Evolutionary conservation across 2,329 filamentous ascomycete species (phyloP).

Genomic region (Exophiala calicioides): DNA sequence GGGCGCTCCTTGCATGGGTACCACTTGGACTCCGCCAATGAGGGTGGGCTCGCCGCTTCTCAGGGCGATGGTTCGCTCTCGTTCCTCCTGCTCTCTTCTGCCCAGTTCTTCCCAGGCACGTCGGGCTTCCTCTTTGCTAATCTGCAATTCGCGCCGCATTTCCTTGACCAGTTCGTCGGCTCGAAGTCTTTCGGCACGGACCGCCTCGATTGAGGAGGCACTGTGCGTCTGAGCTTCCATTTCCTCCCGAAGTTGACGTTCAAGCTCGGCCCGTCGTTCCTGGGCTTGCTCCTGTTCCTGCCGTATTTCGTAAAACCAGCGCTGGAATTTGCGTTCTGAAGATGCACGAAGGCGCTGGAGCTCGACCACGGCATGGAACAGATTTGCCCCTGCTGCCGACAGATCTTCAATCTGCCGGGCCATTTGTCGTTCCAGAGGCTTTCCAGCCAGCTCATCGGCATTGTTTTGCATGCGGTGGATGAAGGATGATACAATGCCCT

Average conservation of each 20-base stretch:
- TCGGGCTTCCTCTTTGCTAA: conserved; percentile 93
- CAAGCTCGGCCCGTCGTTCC: conserved; percentile 79
- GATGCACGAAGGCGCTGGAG: conserved; percentile 89
- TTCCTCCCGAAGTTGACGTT: conserved; percentile 73
- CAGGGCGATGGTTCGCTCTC: conserved; percentile 80
- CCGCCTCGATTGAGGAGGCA: conserved; percentile 63
- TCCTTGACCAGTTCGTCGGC: conserved; percentile 79
- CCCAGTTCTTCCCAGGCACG: conserved; percentile 97
- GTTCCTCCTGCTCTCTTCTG: conserved; percentile 86
- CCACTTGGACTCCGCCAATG: conserved; percentile 90
- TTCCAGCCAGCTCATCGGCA: conserved; percentile 76
- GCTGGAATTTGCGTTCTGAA: conserved; percentile 95
- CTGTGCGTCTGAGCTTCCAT: conserved; percentile 65
- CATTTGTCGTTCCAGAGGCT: conserved; percentile 83
- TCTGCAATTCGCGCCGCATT: conserved; percentile 88
- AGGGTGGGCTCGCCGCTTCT: conserved; percentile 84
- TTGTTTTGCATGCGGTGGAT: conserved; percentile 90
- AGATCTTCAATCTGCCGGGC: conserved; percentile 93
- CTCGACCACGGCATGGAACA: conserved; percentile 97
- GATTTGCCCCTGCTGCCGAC: conserved; percentile 93
- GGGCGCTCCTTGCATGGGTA: conserved; percentile 77
- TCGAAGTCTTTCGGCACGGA: conserved; percentile 67
- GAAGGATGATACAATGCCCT: conserved; percentile 96
- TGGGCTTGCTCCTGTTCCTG: conserved; percentile 81
- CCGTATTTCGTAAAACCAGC: conserved; percentile 96